Evolutionary conservation across 352 stramenopile genomes (phyloP).

Genomic region (Halophytophthora batemanensis): DNA sequence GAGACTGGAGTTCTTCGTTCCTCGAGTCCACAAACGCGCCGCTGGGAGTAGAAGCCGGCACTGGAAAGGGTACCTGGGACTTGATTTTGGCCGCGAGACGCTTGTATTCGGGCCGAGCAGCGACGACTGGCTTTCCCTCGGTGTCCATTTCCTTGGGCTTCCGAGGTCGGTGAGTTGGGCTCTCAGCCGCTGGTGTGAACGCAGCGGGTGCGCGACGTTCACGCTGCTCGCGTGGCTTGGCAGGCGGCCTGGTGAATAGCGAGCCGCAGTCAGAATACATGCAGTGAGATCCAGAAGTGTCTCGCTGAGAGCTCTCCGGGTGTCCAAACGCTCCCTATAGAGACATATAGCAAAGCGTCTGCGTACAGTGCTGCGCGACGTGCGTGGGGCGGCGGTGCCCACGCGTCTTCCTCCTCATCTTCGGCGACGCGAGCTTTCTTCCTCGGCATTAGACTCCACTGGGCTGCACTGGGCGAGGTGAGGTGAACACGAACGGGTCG

Average conservation of each 20-base stretch:
- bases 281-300: not conserved
- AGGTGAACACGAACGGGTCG: slow-evolving; percentile 1
- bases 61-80: slow-evolving; percentile 21
- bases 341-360: slow-evolving; percentile 10
- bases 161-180: slow-evolving; percentile 15
- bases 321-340: too few relatives aligned
- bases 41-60: too few relatives aligned
- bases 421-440: slow-evolving; percentile 25
- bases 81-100: slow-evolving; percentile 37
- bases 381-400: slow-evolving; percentile 21
- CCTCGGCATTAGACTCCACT: slow-evolving; percentile 22
- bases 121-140: slow-evolving; percentile 6
- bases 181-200: slow-evolving; percentile 23
- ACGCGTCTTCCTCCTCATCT: slow-evolving; percentile 17
- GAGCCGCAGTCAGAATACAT: slow-evolving; percentile 3
- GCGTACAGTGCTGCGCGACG: slow-evolving; percentile 33
- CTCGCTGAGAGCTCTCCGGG: too few relatives aligned
- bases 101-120: slow-evolving; percentile 27
- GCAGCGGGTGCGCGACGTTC: slow-evolving; percentile 22
- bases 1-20: slow-evolving; percentile 3
- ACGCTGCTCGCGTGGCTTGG: slow-evolving; percentile 25
- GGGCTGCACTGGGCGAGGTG: not conserved
- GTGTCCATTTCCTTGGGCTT: slow-evolving; percentile 19
- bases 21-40: too few relatives aligned
- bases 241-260: slow-evolving; percentile 14